Base-by-base conservation (phyloP, 1,284 basidiomycete species). In the Irpex sp. region DNA sequence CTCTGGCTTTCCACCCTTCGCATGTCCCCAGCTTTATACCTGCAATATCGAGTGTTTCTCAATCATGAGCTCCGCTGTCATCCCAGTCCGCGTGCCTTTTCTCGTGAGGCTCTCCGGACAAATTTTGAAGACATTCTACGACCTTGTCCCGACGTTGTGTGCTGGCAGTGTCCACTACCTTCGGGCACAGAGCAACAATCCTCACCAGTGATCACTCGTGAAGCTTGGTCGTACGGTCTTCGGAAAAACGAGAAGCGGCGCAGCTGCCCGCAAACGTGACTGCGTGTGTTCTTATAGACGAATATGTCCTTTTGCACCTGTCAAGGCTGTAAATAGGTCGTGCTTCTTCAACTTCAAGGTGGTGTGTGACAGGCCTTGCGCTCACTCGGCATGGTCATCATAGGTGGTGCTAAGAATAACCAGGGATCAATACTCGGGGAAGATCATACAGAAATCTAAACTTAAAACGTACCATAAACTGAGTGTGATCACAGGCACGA, bases 1-100 rank as follows among this genome's bases (percentile, higher is more conserved):
- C 61, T 62, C 61, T 62, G 61, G 5, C 55, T 58, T 40, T 58
- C 17, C 57, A 21, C 3, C 34, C 26, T 56, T 2, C 54, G 8
- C 8, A 11, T 9, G 54, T 15, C 7, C 54, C n/a, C 7, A 11
- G 5, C 8, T 56, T 56, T 56, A 56, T 56, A 56, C 34, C 8
- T 36, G 21, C 9, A 36, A n/a, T 31, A 56, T 15, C 11, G 54
- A 8, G 9, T n/a, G 3, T 2, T 9, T 52, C 17, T 52, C 26
- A 17, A 8, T 31, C 54, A 15, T 2, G 9, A 56, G 11, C 31
- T 36, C 34, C 7, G 54, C 34, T 36, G 54, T 52, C 49, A 19
- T 8, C 49, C 9, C 34, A 8, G 31, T 36, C 54, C 54, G 54
- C 11, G 54, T 26, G 19, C 13, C 21, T 34, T 36, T 31, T 17